Conservation (phyloP, 2,329 filamentous ascomycete genomes). For the Pseudocercospora crystallina region DNA sequence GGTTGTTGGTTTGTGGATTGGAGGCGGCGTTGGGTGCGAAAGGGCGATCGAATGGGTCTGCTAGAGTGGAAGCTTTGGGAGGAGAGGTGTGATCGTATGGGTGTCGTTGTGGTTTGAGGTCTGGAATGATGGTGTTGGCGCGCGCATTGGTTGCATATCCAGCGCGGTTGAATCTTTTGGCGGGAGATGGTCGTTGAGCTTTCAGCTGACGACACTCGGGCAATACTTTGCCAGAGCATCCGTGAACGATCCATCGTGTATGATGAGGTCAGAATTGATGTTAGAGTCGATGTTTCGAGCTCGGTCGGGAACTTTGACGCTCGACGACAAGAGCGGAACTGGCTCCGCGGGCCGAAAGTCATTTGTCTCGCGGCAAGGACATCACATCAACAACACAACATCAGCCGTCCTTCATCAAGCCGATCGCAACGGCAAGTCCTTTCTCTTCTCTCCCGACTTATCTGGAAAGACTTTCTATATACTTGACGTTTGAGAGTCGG, state of each 20-base stretch:
- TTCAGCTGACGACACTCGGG: background rate
- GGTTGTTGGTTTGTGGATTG: slow-evolving; percentile 44
- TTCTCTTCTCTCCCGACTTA: too few relatives aligned
- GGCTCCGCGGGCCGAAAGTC: too few relatives aligned
- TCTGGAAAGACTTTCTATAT: too few relatives aligned
- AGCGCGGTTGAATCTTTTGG: slow-evolving; percentile 14
- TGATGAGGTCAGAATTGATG: background rate
- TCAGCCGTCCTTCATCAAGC: background rate
- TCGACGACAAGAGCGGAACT: background rate
- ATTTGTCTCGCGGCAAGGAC: too few relatives aligned
- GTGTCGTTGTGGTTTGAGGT: too few relatives aligned
- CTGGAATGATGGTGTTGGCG: slow-evolving; percentile 21
- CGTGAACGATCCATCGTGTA: slow-evolving; percentile 4
- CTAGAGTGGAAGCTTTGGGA: too few relatives aligned
- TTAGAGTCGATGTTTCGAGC: background rate
- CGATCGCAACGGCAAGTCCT: too few relatives aligned
- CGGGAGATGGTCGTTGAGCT: slow-evolving; percentile 1
- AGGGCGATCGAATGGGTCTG: too few relatives aligned
- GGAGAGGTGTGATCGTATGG: too few relatives aligned
- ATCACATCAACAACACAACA: background rate
- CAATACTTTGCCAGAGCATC: slow-evolving; percentile 15
- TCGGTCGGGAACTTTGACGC: background rate
- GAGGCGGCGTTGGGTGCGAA: slow-evolving; percentile 32
- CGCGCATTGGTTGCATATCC: slow-evolving; percentile 36
- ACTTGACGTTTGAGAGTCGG: too few relatives aligned